Percentiles rank a stretch among this genome's conserved stretches.
Evolutionary conservation across 768 basidiomycete species (phyloP).

Genomic region (Suillus luteus): DNA sequence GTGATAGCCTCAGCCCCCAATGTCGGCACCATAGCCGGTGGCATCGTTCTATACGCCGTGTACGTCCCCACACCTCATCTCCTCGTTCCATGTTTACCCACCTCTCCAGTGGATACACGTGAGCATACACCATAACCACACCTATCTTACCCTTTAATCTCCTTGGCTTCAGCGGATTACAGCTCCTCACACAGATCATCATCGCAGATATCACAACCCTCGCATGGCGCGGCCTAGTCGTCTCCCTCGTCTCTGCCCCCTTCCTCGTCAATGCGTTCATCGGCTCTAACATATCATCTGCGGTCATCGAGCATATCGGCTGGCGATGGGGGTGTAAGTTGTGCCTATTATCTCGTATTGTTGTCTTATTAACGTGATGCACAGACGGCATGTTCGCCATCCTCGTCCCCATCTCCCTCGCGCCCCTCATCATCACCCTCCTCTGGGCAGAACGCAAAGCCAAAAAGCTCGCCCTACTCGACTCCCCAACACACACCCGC

Average conservation of each 20-base stretch:
- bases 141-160: neutral
- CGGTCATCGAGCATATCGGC: slow-evolving; percentile 44
- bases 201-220: slow-evolving; percentile 64
- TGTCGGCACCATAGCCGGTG: slow-evolving; percentile 48
- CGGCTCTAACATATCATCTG: slow-evolving; percentile 60
- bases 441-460: slow-evolving; percentile 57
- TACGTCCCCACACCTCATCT: slow-evolving; percentile 28
- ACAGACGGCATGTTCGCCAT: slow-evolving; percentile 61
- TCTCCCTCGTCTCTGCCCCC: slow-evolving; percentile 47
- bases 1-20: slow-evolving; percentile 53
- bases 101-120: slow-evolving; percentile 59
- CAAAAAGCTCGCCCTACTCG: slow-evolving; percentile 37
- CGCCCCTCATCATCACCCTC: slow-evolving; percentile 55
- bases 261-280: slow-evolving; percentile 67
- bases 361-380: slow-evolving; percentile 4
- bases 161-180: slow-evolving; percentile 48
- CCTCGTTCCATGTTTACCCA: slow-evolving; percentile 21
- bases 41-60: slow-evolving; percentile 61
- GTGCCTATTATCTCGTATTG: neutral
- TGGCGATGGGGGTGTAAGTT: slow-evolving; percentile 74
- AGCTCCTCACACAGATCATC: slow-evolving; percentile 64
- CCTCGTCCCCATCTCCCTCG: slow-evolving; percentile 50
- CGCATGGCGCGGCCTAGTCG: slow-evolving; percentile 55
- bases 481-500: slow-evolving; percentile 9
- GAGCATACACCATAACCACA: slow-evolving; percentile 23